phyloP scores from a whole-genome alignment of 2,329 filamentous ascomycete species.

The Alternaria panax region DNA sequence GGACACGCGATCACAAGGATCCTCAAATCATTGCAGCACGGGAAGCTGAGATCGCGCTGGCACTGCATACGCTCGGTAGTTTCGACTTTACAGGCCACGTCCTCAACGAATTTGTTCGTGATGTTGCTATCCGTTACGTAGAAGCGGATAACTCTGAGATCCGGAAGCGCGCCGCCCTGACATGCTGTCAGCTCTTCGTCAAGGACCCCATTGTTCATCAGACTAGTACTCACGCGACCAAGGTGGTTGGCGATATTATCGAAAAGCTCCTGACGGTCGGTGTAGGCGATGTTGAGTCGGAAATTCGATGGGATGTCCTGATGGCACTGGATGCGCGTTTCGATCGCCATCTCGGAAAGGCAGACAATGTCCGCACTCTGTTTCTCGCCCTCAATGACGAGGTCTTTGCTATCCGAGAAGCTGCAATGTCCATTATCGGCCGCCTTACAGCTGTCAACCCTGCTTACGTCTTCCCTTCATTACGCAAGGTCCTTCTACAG shows the following conservation, averaged over 20 bases:
- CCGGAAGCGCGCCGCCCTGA: conserved; percentile 90
- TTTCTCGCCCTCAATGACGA: conserved; percentile 98
- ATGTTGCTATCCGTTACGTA: conserved; percentile 97
- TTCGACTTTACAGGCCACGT: conserved; percentile 92
- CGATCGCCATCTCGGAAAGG: conserved; percentile 94
- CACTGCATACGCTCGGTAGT: conserved; percentile 93
- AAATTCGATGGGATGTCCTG: conserved; percentile 87
- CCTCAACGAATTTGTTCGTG: conserved; percentile 96
- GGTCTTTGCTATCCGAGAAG: conserved; percentile 88
- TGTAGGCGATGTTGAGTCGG: conserved; percentile 86
- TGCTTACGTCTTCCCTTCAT: conserved; percentile 94
- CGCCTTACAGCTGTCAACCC: conserved; percentile 90
- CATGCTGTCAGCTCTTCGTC: conserved; percentile 97
- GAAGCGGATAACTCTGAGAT: conserved; percentile 95
- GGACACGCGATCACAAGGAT: conserved; percentile 86
- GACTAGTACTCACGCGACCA: conserved; percentile 94
- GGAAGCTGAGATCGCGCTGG: conserved; percentile 88
- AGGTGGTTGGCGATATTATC: conserved; percentile 97
- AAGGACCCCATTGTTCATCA: conserved; percentile 97
- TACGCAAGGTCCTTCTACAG: conserved; percentile 94
- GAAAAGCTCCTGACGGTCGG: conserved; percentile 95
- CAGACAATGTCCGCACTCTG: conserved; percentile 93
- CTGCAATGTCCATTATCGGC: conserved; percentile 94
- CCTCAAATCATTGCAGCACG: conserved; percentile 78
- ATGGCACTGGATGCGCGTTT: conserved; percentile 91